Percentiles rank a stretch among this genome's conserved stretches.
These are phyloP conservation scores for Phellinidium pouzarii DNA, from an alignment of 1,284 basidiomycete species.

Conservation along the genomic window DNA sequence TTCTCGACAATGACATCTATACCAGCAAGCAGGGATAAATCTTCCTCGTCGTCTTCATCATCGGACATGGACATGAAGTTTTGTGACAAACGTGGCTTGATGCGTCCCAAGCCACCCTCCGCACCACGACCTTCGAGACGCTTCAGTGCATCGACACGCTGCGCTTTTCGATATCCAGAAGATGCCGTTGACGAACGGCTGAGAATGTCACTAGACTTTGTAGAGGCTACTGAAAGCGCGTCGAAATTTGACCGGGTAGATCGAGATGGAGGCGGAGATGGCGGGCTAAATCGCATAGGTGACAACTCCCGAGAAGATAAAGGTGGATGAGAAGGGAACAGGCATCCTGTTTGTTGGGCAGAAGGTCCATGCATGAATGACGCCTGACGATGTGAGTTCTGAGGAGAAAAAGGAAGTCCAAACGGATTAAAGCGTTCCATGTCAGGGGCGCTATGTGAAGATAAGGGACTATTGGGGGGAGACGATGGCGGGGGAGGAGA, in stretches of 20 bases:
- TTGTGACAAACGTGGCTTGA: conserved; percentile 21
- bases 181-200: conserved; percentile 23
- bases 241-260: conserved; percentile 1
- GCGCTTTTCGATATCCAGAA: conserved; percentile 25
- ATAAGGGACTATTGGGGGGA: conserved; percentile 9
- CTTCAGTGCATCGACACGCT: conserved; percentile 49
- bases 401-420: conserved; percentile 1
- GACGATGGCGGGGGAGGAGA: conserved; percentile 12
- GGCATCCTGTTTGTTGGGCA: background rate
- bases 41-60: conserved; percentile 27
- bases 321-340: conserved; percentile 17
- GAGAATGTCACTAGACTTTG: conserved; percentile 7
- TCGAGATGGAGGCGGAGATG: conserved; percentile 17
- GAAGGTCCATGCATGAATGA: conserved; percentile 3
- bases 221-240: conserved; percentile 1
- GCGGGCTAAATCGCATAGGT: conserved; percentile 15
- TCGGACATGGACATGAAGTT: conserved; percentile 23
- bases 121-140: conserved; percentile 50
- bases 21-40: conserved; percentile 4
- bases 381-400: background rate
- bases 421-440: background rate
- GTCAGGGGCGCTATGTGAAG: conserved; percentile 10
- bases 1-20: conserved; percentile 18
- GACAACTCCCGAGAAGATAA: conserved; percentile 12
- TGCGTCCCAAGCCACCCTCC: conserved; percentile 19